Base-by-base conservation (phyloP, 495 filamentous ascomycete species). In the Xylaria telfairii region DNA sequence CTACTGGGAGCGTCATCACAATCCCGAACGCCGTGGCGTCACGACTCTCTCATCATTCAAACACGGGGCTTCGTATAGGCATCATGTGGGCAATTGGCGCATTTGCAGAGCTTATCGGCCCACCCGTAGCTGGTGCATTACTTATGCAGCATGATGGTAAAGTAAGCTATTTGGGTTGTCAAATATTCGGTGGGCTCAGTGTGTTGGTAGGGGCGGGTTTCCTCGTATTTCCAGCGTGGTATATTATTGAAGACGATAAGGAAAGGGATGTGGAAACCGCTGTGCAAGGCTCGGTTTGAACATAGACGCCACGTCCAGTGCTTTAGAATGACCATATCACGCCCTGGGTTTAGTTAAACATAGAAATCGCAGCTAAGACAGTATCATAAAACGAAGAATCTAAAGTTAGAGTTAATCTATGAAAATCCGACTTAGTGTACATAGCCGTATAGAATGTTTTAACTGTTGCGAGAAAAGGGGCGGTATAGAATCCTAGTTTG, bases 101-200 rank as follows among this genome's bases (percentile, higher is more conserved):
- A 3, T 17, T 66, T 54, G 64, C 64, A 8, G 64, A 66, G 21
- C 64, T 66, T 17, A 42, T 66, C 9, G 64, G 64, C 1, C 42
- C 64, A 13, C 64, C 64, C 10, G 24, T 66, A 21, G 64, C 19
- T 0, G 64, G 64, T 34, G 64, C 64, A 1, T 41, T 66, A 32
- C 47, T 66, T 21, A 53, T 28, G n/a, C 1, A 66, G 13, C 47
- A 17, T 26, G 34, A 66, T 28, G 47, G 64, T 12, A 66, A 39
- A 66, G 15, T 54, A 32, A 66, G 34, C 34, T 66, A 66, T 66
- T 19, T 54, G 8, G 64, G 47, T 19, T 66, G 64, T 42, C 64
- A 66, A 28, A 7, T 66, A 26, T 66, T 66, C 21, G 64, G 64
- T 41, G 64, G 64, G 34, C 17, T 54, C 1, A 54, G 64, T 8